phyloP scores from a whole-genome alignment of 331 rosid genomes.

The Pyrus hybrid region DNA sequence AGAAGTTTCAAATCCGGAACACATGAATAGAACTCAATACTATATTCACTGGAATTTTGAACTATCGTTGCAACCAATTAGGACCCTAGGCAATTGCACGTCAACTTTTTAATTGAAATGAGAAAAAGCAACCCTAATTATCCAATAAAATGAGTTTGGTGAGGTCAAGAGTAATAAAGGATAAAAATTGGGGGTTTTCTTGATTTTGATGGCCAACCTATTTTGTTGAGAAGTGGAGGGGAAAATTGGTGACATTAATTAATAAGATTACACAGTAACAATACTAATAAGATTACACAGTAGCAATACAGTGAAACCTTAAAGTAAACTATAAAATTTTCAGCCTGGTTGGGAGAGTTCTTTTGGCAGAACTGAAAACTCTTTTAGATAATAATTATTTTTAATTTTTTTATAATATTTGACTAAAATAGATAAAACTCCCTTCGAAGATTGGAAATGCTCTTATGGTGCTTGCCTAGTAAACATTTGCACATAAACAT shows the following conservation, averaged over 20 bases:
- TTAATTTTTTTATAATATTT: not conserved
- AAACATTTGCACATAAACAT: not conserved
- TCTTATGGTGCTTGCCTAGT: not conserved
- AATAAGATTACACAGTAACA: not conserved
- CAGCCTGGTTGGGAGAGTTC: not conserved
- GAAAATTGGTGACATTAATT: not conserved
- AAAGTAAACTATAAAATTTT: not conserved
- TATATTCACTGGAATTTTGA: too few relatives aligned
- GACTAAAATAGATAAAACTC: not conserved
- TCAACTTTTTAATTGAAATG: not conserved
- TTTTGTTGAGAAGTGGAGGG: not conserved
- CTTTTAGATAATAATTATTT: not conserved
- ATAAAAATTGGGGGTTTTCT: slow-evolving; percentile 10
- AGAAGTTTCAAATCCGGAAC: accelerated
- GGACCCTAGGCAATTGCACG: not conserved
- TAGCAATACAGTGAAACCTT: not conserved
- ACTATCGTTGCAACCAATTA: not conserved
- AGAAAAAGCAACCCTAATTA: not conserved
- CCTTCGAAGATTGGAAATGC: not conserved
- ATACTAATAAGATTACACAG: not conserved
- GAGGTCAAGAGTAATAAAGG: slow-evolving; percentile 16
- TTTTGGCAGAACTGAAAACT: not conserved
- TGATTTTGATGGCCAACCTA: slow-evolving; percentile 27
- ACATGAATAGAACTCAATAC: too few relatives aligned
- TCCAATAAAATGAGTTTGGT: slow-evolving; percentile 31